Base-by-base conservation (phyloP, 2,329 filamentous ascomycete genomes). In the Exserohilum turcica region DNA sequence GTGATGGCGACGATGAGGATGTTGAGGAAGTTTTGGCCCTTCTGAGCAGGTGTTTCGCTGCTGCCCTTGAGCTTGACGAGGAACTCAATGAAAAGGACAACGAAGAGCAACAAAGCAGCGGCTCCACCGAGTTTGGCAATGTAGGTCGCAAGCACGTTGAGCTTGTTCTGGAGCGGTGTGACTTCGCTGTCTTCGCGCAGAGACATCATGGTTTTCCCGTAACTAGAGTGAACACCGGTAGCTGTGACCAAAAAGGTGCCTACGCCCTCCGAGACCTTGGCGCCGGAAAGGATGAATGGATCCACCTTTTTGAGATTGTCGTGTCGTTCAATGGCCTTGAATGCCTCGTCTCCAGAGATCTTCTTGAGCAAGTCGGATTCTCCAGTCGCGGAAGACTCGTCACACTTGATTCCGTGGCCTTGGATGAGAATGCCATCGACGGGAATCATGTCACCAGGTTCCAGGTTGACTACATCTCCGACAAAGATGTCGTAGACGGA, bases 281-380 rank as follows among this genome's bases (percentile, higher is more conserved):
- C 87, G 39, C 90, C 92, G 27, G 92, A 96, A 62, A 96, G 90
- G 65, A 97, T 91, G 72, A 93, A 93, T 0, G 90, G 90, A 63
- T 92, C 90, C 56, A 88, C 77, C 65, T 91, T 91, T 77, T 81
- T 80, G 29, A 87, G 75, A 13, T 79, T 79, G 46, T 86, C 79
- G 53, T 84, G 79, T 42, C 83, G 85, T 57, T 87, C 82, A 58
- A 89, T 86, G 3, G 84, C 80, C 29, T 80, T 80, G 68, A 82
- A 86, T 16, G 90, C 89, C 19, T 89, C 86, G 24, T 85, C 83
- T 2, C 81, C 86, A 2, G 83, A 71, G 1, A 81, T 84, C 75
- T 91, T 91, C 72, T 85, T 86, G 71, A 90, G 82, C 44, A 86
- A 81, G 63, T 91, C 87, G 0, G 87, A 90, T 73, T 91, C 88